phyloP scores from a whole-genome alignment of 257 asterid genomes.

The Capsicum pubescens region DNA sequence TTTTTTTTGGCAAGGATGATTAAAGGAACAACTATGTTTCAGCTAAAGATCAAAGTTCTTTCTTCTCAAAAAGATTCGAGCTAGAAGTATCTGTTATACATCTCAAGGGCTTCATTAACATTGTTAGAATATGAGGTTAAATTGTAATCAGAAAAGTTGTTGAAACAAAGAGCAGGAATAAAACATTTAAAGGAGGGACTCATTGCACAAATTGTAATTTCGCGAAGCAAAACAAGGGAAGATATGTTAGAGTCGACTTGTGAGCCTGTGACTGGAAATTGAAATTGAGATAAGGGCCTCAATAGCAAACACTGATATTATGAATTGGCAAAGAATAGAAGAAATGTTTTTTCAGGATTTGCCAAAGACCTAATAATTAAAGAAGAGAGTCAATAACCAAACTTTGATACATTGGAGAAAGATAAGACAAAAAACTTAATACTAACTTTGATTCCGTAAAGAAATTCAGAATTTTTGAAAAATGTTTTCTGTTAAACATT shows the following conservation, averaged over 20 bases:
- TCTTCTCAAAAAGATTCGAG: neutral
- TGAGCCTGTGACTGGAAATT: neutral
- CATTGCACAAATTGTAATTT: neutral
- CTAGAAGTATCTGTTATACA: neutral
- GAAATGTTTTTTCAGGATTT: neutral
- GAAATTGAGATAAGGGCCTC: slow-evolving; percentile 2
- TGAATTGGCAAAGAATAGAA: neutral
- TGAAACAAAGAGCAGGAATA: neutral
- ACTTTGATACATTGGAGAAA: neutral
- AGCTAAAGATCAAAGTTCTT: no score
- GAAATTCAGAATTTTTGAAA: neutral
- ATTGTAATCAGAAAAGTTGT: neutral
- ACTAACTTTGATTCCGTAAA: neutral
- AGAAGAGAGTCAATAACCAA: slow-evolving; percentile 7
- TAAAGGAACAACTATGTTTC: neutral
- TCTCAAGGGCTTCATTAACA: neutral
- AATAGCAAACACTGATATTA: neutral
- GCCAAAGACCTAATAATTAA: neutral
- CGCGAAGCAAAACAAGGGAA: neutral
- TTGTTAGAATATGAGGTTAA: neutral
- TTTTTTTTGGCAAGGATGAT: neutral
- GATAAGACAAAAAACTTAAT: neutral
- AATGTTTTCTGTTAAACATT: neutral
- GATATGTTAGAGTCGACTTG: neutral
- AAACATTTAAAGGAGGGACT: neutral